Base-by-base conservation (phyloP, 371 early-diverging fungal species). In the Blakeslea trispora region DNA sequence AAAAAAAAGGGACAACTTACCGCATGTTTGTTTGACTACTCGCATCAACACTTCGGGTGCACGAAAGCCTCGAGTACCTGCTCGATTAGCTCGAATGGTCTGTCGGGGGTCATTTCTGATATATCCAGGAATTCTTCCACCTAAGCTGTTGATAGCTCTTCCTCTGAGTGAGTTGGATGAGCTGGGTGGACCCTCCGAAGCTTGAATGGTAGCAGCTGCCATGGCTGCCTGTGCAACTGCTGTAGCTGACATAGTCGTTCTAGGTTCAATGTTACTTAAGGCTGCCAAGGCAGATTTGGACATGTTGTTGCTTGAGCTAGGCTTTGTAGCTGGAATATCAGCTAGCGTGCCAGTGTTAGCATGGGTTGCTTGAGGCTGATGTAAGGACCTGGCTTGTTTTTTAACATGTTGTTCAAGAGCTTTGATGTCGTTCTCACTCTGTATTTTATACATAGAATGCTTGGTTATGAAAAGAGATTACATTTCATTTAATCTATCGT, bases 1-100 rank as follows among this genome's bases (percentile, higher is more conserved):
- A n/a, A n/a, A 35, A 15, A 3, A 42, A 17, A 24, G 37, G 19
- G 22, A 47, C 24, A 23, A 11, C 31, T 53, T 82, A 90, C 92
- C 90, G 18, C 83, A 81, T 4, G 95, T 91, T 65, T 99, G 99
- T 46, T 88, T 50, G 0, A 69, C 61, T n/a, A 89, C 87, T 49
- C 92, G 87, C 58, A 99, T 79, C 15, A 99, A 71, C 0, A 99
- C 95, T 65, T 99, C 99, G 0, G 99, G 99, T 5, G 99, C 96
- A 24, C 99, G 81, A 63, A 97, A 99, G 11, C 99, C 99, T 48
- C 97, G 73, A 1, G 99, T 99, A 13, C 99, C 99, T 9, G 98
- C 98, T 28, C 99, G 84, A 55, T 90, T 91, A 1, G 99, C 99
- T 34, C 82, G 73, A 7, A 96, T 68, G 9, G 70, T 61, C 7